Evolutionary conservation across 2,329 filamentous ascomycete species (phyloP).

Genomic region (Talaromyces sp.): DNA sequence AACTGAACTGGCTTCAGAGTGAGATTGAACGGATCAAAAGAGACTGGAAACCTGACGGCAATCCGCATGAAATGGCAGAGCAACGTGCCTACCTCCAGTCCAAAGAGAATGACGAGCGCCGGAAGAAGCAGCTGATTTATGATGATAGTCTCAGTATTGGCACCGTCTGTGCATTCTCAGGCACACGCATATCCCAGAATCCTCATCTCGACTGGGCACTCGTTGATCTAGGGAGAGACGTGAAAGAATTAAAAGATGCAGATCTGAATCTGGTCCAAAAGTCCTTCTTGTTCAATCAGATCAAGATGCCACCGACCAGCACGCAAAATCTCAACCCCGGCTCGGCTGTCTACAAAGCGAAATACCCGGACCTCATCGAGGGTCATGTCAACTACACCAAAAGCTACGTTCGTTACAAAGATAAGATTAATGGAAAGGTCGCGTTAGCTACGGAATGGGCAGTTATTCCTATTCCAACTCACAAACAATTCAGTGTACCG

Average conservation of each 20-base stretch:
- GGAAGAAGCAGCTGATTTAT: background rate
- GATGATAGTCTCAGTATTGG: background rate
- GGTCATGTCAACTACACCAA: slow-evolving; percentile 3
- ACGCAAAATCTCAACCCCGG: background rate
- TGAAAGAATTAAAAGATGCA: too few relatives aligned
- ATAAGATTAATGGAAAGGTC: background rate
- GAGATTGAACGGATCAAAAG: background rate
- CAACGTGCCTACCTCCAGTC: background rate
- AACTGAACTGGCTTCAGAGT: background rate
- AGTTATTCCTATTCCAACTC: background rate
- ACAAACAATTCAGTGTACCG: background rate
- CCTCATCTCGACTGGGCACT: slow-evolving; percentile 15
- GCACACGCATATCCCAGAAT: background rate
- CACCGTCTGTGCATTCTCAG: background rate
- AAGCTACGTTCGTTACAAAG: slow-evolving; percentile 12
- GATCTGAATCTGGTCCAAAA: slow-evolving; percentile 1
- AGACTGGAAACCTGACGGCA: background rate
- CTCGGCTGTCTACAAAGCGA: slow-evolving; percentile 3
- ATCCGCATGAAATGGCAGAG: background rate
- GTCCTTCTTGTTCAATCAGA: background rate
- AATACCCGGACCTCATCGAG: background rate
- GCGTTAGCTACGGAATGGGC: background rate
- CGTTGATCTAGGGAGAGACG: background rate
- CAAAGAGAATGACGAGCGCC: background rate
- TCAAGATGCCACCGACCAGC: background rate